phyloP scores from a whole-genome alignment of 345 rosid genomes.

The Heritiera littoralis region DNA sequence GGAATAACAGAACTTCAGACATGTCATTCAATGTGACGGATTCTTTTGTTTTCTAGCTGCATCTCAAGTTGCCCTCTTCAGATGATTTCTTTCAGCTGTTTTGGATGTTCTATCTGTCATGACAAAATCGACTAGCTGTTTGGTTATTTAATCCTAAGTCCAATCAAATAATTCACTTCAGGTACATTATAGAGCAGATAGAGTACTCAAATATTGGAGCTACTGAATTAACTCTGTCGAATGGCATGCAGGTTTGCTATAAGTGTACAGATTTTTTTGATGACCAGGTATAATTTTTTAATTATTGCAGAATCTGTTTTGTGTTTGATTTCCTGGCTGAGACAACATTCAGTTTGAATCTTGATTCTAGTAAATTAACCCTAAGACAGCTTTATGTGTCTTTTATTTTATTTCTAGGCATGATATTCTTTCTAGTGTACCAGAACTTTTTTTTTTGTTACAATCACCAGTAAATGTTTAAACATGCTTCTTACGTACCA shows the following conservation, averaged over 20 bases:
- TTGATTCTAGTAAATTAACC: constrained; percentile 7
- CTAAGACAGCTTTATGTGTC: constrained; percentile 1
- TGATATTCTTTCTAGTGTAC: not conserved
- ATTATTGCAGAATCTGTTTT: not conserved
- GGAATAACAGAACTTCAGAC: not conserved
- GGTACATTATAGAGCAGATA: constrained; percentile 54
- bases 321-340: not conserved
- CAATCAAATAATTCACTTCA: constrained; percentile 36
- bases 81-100: not conserved
- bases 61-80: not conserved
- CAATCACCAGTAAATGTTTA: not conserved
- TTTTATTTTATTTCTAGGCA: not conserved
- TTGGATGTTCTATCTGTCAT: not conserved
- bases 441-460: no score
- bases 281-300: constrained; percentile 65
- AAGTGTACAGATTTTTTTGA: constrained; percentile 85
- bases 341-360: not conserved
- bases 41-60: not conserved
- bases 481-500: constrained; percentile 12
- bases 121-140: no score
- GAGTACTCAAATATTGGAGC: constrained; percentile 78
- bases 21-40: not conserved
- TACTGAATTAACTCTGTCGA: constrained; percentile 76
- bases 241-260: constrained; percentile 86
- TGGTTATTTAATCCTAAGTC: not conserved